These are phyloP conservation scores for Tieghemostelium lacteum DNA, from an alignment of 78 protist species.

Conservation along the genomic window DNA sequence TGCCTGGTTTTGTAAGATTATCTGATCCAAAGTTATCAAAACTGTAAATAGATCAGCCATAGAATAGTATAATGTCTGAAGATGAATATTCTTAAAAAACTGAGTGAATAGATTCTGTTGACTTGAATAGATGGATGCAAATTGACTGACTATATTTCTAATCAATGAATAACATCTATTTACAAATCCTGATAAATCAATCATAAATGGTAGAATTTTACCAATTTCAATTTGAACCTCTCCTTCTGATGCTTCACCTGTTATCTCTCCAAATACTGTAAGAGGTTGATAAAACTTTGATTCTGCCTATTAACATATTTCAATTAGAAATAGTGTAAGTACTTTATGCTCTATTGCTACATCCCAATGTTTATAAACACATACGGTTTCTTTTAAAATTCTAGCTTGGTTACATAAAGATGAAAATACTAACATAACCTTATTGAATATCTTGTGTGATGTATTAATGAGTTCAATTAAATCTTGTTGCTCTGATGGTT, in stretches of 20 bases:
- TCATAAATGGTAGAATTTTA: conserved; percentile 79
- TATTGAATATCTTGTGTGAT: conserved; percentile 73
- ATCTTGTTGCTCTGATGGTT: conserved; percentile 82
- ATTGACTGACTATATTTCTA: conserved; percentile 75
- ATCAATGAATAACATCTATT: conserved; percentile 65
- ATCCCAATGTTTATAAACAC: not conserved
- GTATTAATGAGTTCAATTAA: conserved; percentile 80
- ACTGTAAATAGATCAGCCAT: conserved; percentile 58
- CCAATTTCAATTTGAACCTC: conserved; percentile 85
- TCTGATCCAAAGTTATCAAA: conserved; percentile 83
- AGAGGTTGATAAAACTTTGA: conserved; percentile 32
- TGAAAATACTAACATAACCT: conserved; percentile 68
- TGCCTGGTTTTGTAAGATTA: conserved; percentile 44
- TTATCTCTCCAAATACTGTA: conserved; percentile 44
- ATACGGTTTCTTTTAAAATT: conserved; percentile 59
- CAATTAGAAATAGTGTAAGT: no score
- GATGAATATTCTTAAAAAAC: conserved; percentile 67
- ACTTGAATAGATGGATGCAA: conserved; percentile 73
- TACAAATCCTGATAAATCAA: conserved; percentile 56
- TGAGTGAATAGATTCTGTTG: conserved; percentile 31
- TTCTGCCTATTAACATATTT: conserved; percentile 22
- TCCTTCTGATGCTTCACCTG: conserved; percentile 70
- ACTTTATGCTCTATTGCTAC: not conserved
- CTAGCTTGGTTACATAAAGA: conserved; percentile 58
- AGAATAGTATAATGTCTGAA: conserved; percentile 67